A percentile compares a stretch with the other conserved stretches of the same genome.
These are phyloP conservation scores for Erigeron canadensis DNA, from an alignment of 129 eudicot species.

Conservation along the genomic window DNA sequence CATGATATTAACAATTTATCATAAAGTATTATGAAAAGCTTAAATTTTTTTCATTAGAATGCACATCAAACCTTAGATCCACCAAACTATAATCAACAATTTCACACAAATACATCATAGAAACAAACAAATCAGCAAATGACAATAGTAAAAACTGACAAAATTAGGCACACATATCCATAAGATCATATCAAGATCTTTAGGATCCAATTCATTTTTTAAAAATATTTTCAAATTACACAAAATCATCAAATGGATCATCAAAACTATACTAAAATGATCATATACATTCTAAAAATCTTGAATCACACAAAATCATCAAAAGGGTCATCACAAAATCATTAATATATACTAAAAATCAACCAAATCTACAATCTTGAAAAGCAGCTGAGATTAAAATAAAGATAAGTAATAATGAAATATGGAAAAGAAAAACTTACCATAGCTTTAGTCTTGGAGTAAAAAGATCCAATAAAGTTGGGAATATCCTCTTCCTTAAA, in stretches of 20 bases:
- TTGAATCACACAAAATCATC: background rate
- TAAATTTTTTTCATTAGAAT: conserved; percentile 1
- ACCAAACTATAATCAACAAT: background rate
- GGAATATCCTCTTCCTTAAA: conserved; percentile 77
- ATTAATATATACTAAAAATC: background rate
- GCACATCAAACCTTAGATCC: background rate
- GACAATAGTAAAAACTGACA: background rate
- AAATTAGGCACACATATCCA: conserved; percentile 9
- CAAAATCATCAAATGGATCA: conserved; percentile 8
- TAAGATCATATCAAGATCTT: conserved; percentile 15
- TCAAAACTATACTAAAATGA: background rate
- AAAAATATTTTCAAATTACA: background rate
- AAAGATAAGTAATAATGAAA: background rate
- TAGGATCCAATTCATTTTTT: background rate
- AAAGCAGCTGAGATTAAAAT: background rate
- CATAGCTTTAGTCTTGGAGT: conserved; percentile 94
- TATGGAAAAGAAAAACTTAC: conserved; percentile 23
- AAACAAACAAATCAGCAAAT: background rate
- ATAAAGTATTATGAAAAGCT: background rate
- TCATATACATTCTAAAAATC: too few species aligned
- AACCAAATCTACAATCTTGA: background rate
- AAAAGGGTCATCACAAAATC: conserved; percentile 12
- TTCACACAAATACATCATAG: background rate
- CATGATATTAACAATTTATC: background rate
- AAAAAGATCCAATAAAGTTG: conserved; percentile 64